phyloP scores from a whole-genome alignment of 163 green algal genomes.

The Chloromonas sp. region DNA sequence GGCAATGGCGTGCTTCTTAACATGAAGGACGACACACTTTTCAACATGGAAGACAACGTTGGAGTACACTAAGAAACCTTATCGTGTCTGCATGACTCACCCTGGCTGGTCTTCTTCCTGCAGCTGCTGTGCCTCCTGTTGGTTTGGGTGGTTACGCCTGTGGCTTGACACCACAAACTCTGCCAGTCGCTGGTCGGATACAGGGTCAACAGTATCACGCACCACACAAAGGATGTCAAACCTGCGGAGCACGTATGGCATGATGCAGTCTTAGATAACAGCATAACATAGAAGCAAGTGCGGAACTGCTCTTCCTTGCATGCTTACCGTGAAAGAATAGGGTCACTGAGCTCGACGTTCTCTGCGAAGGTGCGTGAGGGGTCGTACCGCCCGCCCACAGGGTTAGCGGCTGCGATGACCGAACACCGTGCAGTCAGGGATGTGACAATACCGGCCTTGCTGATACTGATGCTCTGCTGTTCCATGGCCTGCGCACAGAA shows the following conservation, averaged over 20 bases:
- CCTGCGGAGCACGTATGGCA: conserved; percentile 28
- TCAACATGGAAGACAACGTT: too few species aligned
- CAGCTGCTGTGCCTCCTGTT: conserved; percentile 1
- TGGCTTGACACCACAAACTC: conserved; percentile 91
- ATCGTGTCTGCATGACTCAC: conserved; percentile 6
- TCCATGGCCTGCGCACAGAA: conserved; percentile 84
- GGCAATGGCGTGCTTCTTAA: too few species aligned
- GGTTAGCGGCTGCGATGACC: conserved; percentile 98
- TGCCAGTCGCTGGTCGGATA: conserved; percentile 86
- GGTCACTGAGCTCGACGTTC: conserved; percentile 96
- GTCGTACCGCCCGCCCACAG: conserved; percentile 90
- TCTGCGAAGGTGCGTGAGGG: conserved; percentile 83
- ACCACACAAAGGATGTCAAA: conserved; percentile 97
- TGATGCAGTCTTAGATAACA: too few species aligned
- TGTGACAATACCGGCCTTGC: conserved; percentile 97
- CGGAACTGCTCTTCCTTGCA: too few species aligned
- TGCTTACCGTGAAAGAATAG: conserved; percentile 88
- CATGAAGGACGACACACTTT: too few species aligned
- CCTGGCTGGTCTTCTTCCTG: conserved; percentile 16
- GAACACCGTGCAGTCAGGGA: conserved; percentile 91
- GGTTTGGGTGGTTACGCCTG: conserved; percentile 65
- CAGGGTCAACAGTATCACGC: conserved; percentile 89
- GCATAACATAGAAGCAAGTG: too few species aligned
- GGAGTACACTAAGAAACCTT: too few species aligned
- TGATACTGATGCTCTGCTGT: conserved; percentile 98